These are phyloP conservation scores for Rhododendron ovatum DNA, from an alignment of 148 eudicot genomes.

Conservation along the genomic window DNA sequence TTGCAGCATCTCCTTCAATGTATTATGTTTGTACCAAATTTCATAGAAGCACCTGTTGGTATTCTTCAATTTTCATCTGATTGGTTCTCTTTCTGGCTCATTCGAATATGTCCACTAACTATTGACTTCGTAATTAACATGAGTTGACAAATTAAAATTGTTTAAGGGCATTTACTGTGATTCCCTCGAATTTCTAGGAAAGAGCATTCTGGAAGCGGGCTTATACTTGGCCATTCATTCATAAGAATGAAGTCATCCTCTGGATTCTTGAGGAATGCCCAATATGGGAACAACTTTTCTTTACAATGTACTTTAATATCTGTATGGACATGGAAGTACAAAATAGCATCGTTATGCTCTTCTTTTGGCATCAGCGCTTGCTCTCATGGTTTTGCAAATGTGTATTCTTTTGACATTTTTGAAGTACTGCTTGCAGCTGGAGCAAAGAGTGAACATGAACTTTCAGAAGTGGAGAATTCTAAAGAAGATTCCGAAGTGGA, in stretches of 20 bases:
- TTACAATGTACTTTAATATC: background rate
- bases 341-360: background rate
- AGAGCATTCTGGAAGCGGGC: background rate
- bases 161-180: background rate
- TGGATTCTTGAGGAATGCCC: background rate
- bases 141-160: background rate
- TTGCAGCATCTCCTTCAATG: background rate
- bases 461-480: constrained; percentile 45
- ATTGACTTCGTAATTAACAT: background rate
- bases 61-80: background rate
- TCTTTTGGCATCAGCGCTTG: background rate
- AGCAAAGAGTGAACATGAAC: constrained; percentile 35
- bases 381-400: background rate
- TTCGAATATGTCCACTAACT: background rate
- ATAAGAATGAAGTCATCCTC: background rate
- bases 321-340: background rate
- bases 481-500: constrained; percentile 45
- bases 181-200: background rate
- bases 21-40: too few relatives aligned
- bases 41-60: background rate
- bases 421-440: constrained; percentile 27
- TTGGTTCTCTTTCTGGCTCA: background rate
- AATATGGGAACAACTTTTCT: background rate
- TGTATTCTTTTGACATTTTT: background rate
- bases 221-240: background rate